Evolutionary conservation across 805 yeast genomes (phyloP).

Genomic region (Candida krabiensis): DNA sequence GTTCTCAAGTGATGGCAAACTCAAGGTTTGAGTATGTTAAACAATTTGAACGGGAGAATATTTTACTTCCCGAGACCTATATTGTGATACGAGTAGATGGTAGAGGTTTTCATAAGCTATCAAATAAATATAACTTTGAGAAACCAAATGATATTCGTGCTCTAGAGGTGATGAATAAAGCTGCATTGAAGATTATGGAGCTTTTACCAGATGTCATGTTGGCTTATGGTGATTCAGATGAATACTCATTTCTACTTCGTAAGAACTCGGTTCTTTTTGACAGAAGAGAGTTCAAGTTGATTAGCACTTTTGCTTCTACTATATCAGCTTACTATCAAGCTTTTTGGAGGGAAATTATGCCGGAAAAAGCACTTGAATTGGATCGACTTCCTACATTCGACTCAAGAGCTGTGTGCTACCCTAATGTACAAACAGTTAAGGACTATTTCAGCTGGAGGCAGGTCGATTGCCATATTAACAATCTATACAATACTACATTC

Average conservation of each 20-base stretch:
- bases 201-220: slow-evolving; percentile 69
- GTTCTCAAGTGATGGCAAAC: no score
- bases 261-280: slow-evolving; percentile 70
- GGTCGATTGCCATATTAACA: slow-evolving; percentile 95
- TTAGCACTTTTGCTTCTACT: slow-evolving; percentile 77
- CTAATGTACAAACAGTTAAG: slow-evolving; percentile 55
- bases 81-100: slow-evolving; percentile 91
- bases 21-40: slow-evolving; percentile 87
- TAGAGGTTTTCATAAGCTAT: slow-evolving; percentile 86
- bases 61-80: slow-evolving; percentile 74
- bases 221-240: slow-evolving; percentile 96
- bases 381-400: slow-evolving; percentile 83
- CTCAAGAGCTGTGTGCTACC: slow-evolving; percentile 86
- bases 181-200: slow-evolving; percentile 67
- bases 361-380: slow-evolving; percentile 38
- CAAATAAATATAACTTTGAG: slow-evolving; percentile 66
- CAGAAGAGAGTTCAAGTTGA: slow-evolving; percentile 77
- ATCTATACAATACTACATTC: slow-evolving; percentile 87
- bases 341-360: slow-evolving; percentile 64
- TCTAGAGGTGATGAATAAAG: slow-evolving; percentile 72
- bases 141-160: slow-evolving; percentile 90
- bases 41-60: slow-evolving; percentile 71
- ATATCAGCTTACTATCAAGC: slow-evolving; percentile 75
- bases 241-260: slow-evolving; percentile 78
- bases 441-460: slow-evolving; percentile 95